These are phyloP conservation scores for Microcera coccophila DNA, from an alignment of 2,329 filamentous ascomycete species.

Conservation along the genomic window DNA sequence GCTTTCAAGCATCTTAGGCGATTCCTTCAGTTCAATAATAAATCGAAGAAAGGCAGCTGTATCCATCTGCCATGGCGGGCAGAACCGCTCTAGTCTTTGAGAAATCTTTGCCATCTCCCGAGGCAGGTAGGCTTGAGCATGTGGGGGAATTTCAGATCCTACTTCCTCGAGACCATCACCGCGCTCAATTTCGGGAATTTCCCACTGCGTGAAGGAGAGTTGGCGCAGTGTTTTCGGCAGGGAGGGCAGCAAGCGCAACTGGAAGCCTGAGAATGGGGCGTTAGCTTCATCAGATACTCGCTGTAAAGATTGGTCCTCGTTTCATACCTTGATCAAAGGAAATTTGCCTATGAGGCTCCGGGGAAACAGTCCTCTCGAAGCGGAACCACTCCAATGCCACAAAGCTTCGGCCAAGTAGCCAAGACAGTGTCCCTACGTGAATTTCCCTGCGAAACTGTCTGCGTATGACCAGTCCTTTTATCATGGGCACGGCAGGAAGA, in stretches of 20 bases:
- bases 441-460: conserved; percentile 13
- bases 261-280: conserved; percentile 7
- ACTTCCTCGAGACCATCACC: neutral
- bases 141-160: conserved; percentile 4
- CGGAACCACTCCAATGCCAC: conserved; percentile 15
- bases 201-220: conserved; percentile 13
- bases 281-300: conserved; percentile 9
- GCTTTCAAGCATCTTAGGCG: conserved; percentile 6
- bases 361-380: conserved; percentile 11
- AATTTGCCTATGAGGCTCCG: conserved; percentile 4
- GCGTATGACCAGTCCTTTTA: conserved; percentile 15
- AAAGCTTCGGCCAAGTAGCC: conserved; percentile 12
- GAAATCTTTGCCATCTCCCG: conserved; percentile 13
- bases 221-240: conserved; percentile 13
- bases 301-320: conserved; percentile 2
- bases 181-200: conserved; percentile 7
- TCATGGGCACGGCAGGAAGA: conserved; percentile 13
- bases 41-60: conserved; percentile 12
- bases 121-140: conserved; percentile 9
- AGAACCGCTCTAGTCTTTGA: conserved; percentile 11
- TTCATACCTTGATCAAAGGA: conserved; percentile 12
- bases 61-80: conserved; percentile 14
- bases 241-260: conserved; percentile 10
- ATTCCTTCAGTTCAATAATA: conserved; percentile 9
- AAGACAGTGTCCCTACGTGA: conserved; percentile 8